Evolutionary conservation across 2,329 filamentous ascomycete genomes (phyloP), one percentile per base, ranked within the genome.

Genomic region (Plectosphaerella cucumerina): DNA sequence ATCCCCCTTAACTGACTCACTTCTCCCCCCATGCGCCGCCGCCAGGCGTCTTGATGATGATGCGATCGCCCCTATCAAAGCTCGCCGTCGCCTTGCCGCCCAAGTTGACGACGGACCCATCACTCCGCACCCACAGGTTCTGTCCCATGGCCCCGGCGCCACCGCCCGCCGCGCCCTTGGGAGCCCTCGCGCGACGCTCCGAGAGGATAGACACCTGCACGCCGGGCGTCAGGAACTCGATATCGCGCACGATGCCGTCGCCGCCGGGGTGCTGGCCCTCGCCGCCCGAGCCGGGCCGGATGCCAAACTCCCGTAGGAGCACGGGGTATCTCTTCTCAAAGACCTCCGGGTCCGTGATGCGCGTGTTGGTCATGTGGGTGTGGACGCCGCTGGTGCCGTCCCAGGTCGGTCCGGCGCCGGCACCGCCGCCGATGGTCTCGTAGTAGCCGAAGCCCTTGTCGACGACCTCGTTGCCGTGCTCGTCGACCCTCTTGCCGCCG

Each of bases 161-260:
- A 1, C 89, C 89, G 0, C 88, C 89, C 17, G 81, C 81, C 52
- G 91, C 75, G 0, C 89, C 89, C 51, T 90, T 92, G 0, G 90
- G 90, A 48, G 82, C 77, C 56, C 88, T 85, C 0, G 93, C 87
- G 26, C 90, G 72, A 17, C 90, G 68, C 66, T 96, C 90, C 6
- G 84, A 88, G 6, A 95, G 70, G 22, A 96, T 93, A 1, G 83
- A 87, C 14, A 89, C 87, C 65, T 91, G 86, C 5, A 94, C 80
- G 15, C 20, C 33, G 0, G 87, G 86, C 41, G 88, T 84, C 3
- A 88, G 77, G 66, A 92, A 92, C 67, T 94, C 89, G 53, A 94
- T 90, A 53, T 94, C 90, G 0, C 89, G 70, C 0, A 91, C 72
- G 0, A 89, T 85, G 12, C 90, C 90, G 59, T 92, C 83, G 2